These are phyloP conservation scores for Zhuliangozyma blackwelliae DNA, from an alignment of 1,139 yeast species.

Conservation along the genomic window DNA sequence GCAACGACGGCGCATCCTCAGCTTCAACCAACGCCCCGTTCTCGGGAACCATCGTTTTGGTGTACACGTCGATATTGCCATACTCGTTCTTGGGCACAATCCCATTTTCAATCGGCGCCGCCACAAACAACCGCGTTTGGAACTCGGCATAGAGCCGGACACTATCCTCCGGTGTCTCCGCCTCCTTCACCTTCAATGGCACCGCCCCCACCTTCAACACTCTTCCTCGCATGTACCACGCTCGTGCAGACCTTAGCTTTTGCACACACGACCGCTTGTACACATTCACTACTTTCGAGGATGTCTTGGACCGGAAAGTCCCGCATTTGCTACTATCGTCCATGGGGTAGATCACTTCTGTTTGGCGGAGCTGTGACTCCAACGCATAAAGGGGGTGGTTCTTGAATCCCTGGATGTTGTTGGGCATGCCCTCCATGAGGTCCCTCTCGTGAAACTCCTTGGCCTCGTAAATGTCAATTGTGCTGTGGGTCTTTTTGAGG, in stretches of 20 bases:
- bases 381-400: slow-evolving; percentile 86
- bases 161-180: slow-evolving; percentile 35
- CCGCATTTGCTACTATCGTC: slow-evolving; percentile 63
- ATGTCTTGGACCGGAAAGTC: slow-evolving; percentile 44
- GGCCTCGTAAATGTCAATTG: slow-evolving; percentile 64
- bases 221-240: slow-evolving; percentile 85
- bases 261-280: slow-evolving; percentile 66
- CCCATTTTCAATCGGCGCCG: slow-evolving; percentile 66
- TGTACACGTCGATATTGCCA: slow-evolving; percentile 80
- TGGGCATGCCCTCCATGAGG: slow-evolving; percentile 82
- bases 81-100: slow-evolving; percentile 67
- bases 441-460: slow-evolving; percentile 67
- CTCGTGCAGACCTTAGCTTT: slow-evolving; percentile 64
- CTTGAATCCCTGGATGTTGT: slow-evolving; percentile 73
- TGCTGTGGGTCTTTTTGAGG: slow-evolving; percentile 28
- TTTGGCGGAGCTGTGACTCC: slow-evolving; percentile 66
- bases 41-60: slow-evolving; percentile 74
- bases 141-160: slow-evolving; percentile 63
- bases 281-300: slow-evolving; percentile 45
- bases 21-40: slow-evolving; percentile 61
- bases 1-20: slow-evolving; percentile 27
- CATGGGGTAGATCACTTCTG: slow-evolving; percentile 68
- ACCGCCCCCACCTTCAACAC: slow-evolving; percentile 66
- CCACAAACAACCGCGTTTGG: slow-evolving; percentile 68
- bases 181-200: slow-evolving; percentile 47